phyloP scores from a whole-genome alignment of 345 rosid species.

The Ricinus communis region DNA sequence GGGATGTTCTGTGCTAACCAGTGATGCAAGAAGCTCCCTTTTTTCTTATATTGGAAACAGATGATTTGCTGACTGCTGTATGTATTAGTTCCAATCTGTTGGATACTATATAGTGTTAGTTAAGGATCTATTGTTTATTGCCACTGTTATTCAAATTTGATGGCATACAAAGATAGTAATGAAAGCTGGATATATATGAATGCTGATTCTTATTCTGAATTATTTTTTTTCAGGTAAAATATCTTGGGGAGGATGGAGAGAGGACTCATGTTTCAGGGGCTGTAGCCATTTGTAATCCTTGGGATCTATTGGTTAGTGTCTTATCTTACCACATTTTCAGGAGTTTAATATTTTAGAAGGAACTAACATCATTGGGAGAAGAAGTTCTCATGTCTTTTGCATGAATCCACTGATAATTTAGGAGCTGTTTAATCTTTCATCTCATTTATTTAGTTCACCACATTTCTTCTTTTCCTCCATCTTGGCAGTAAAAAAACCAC shows the following conservation, averaged over 20 bases:
- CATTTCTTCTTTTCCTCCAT: too few relatives aligned
- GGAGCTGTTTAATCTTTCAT: too few relatives aligned
- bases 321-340: background rate
- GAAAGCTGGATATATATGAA: background rate
- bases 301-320: constrained; percentile 91
- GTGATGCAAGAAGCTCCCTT: background rate
- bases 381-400: background rate
- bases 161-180: background rate
- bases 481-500: too few relatives aligned
- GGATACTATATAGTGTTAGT: background rate
- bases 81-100: background rate
- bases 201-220: background rate
- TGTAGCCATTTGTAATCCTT: constrained; percentile 79
- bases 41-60: background rate
- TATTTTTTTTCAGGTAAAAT: constrained; percentile 65
- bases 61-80: background rate
- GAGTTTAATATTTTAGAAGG: background rate
- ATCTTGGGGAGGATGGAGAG: constrained; percentile 86
- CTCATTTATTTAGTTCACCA: too few relatives aligned
- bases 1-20: background rate
- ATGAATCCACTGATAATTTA: background rate
- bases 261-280: constrained; percentile 75
- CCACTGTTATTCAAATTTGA: background rate
- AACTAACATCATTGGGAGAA: background rate
- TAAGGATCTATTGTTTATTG: too few relatives aligned